Evolutionary conservation across 148 eudicot genomes (phyloP).

Genomic region (Vaccinium vitisidaea): DNA sequence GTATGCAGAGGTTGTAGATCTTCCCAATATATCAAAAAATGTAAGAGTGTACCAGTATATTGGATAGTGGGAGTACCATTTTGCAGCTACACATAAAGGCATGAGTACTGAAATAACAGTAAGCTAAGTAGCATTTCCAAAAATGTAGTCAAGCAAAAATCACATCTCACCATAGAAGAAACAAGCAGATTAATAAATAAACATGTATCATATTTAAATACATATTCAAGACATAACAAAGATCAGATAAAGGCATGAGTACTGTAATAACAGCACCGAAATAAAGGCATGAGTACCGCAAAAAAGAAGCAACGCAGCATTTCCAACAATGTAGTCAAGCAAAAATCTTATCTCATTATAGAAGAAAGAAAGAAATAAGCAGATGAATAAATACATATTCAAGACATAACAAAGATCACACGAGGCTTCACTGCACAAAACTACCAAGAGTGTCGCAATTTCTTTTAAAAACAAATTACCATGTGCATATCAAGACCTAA

Average conservation of each 20-base stretch:
- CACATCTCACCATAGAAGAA: not conserved
- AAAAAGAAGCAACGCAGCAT: not conserved
- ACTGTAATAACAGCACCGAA: too few species aligned
- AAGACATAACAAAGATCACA: not conserved
- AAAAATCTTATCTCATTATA: not conserved
- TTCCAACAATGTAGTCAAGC: not conserved
- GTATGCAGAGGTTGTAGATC: not conserved
- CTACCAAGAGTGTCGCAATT: not conserved
- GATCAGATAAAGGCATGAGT: too few species aligned
- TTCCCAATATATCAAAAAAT: not conserved
- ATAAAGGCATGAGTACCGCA: not conserved
- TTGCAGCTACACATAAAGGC: not conserved
- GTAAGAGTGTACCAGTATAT: not conserved
- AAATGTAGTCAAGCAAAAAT: not conserved
- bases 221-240: too few species aligned
- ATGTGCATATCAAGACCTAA: not conserved
- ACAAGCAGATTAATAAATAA: not conserved
- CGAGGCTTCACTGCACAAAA: not conserved
- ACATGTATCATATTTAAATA: too few species aligned
- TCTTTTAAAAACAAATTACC: not conserved
- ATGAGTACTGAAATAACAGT: not conserved
- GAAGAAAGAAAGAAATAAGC: not conserved
- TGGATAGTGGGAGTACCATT: not conserved
- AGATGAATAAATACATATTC: not conserved
- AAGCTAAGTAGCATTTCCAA: not conserved